phyloP scores from a whole-genome alignment of 106 monocot genomes.

The Narthecium ossifragum region DNA sequence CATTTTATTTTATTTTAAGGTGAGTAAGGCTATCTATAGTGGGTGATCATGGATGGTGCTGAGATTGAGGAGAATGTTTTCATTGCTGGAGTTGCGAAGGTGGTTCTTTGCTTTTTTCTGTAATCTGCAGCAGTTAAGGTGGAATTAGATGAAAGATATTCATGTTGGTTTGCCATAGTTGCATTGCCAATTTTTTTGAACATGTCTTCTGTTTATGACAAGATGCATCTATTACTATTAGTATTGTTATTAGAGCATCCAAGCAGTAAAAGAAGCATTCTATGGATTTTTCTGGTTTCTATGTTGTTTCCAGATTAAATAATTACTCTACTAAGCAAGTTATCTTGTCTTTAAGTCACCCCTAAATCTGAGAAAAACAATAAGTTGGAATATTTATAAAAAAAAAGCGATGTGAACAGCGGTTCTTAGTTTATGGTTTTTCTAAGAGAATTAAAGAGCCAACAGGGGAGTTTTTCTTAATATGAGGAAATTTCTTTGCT shows the following conservation, averaged over 20 bases:
- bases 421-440: not conserved
- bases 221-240: too few relatives aligned
- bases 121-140: not conserved
- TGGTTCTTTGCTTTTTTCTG: not conserved
- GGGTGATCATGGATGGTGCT: constrained; percentile 6
- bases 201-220: too few relatives aligned
- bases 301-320: too few relatives aligned
- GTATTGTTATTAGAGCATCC: too few relatives aligned
- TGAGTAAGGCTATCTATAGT: not conserved
- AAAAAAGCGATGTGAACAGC: not conserved
- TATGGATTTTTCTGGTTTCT: too few relatives aligned
- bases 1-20: not conserved
- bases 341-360: not conserved
- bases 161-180: not conserved
- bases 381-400: not conserved
- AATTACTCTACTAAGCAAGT: not conserved
- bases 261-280: too few relatives aligned
- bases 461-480: not conserved
- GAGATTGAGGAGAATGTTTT: constrained; percentile 8
- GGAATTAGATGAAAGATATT: not conserved
- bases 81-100: constrained; percentile 8
- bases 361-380: not conserved
- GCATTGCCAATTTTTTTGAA: too few relatives aligned
- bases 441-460: not conserved
- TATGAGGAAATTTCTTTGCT: not conserved